These are phyloP conservation scores for Cryptococcus sp. DNA, from an alignment of 1,284 basidiomycete species.

Conservation along the genomic window DNA sequence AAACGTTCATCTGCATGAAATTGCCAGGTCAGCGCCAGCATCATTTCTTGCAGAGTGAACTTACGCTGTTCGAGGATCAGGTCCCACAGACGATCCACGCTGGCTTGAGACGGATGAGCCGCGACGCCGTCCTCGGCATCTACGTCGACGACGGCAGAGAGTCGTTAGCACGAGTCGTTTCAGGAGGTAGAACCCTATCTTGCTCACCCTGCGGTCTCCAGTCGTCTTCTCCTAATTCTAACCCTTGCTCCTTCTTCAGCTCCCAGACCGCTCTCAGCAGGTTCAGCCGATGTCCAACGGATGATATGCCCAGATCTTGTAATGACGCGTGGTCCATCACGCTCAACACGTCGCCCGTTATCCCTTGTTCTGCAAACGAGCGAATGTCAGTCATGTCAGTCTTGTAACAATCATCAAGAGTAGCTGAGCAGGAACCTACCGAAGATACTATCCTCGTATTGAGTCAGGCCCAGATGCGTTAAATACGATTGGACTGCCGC, in stretches of 20 bases:
- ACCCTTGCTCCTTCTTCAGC: conserved; percentile 77
- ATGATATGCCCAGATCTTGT: conserved; percentile 78
- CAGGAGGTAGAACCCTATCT: too few relatives aligned
- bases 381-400: background rate
- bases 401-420: background rate
- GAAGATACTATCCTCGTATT: conserved; percentile 66
- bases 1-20: conserved; percentile 36
- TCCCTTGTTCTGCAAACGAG: conserved; percentile 72
- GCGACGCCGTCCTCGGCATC: too few relatives aligned
- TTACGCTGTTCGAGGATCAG: conserved; percentile 75
- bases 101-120: conserved; percentile 29
- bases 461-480: conserved; percentile 69
- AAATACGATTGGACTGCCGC: conserved; percentile 75
- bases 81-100: conserved; percentile 68
- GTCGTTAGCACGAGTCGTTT: background rate
- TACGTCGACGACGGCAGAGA: too few relatives aligned
- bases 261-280: conserved; percentile 89
- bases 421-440: conserved; percentile 53
- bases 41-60: conserved; percentile 7
- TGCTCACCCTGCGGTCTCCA: conserved; percentile 87
- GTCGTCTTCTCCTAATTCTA: conserved; percentile 80
- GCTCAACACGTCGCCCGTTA: conserved; percentile 83
- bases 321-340: conserved; percentile 77
- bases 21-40: background rate
- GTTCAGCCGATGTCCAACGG: conserved; percentile 81